Conservation (phyloP, 2,329 filamentous ascomycete genomes). For the Beauveria scarabaeidicola region DNA sequence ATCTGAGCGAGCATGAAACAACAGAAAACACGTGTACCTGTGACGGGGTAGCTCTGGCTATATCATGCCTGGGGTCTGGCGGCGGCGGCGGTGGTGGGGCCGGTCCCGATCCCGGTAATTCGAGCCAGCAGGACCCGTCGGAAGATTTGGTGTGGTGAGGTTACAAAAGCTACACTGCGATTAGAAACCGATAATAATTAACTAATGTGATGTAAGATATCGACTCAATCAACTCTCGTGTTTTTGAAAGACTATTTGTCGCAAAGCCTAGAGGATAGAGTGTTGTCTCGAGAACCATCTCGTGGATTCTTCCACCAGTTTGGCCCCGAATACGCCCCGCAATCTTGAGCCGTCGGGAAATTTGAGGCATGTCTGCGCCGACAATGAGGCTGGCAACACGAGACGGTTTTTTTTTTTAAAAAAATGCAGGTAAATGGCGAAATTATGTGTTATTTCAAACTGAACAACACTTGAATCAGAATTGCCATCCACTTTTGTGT, state of each 20-base stretch:
- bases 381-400: background rate
- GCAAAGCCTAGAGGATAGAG: no score
- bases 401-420: no score
- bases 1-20: background rate
- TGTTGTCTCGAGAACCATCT: no score
- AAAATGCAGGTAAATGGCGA: background rate
- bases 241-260: no score
- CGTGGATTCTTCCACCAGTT: no score
- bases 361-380: background rate
- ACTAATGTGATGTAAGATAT: no score
- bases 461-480: no score
- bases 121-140: background rate
- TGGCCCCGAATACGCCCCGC: background rate
- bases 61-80: background rate
- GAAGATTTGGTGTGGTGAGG: background rate
- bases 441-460: background rate
- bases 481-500: background rate
- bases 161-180: no score
- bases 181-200: no score
- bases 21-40: background rate
- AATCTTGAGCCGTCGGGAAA: background rate
- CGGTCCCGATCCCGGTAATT: background rate
- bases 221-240: no score
- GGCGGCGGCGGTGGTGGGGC: slow-evolving; percentile 5
- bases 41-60: background rate